Percentiles rank a stretch among this genome's conserved stretches.
These are phyloP conservation scores for Selenicereus undatus DNA, from an alignment of 148 eudicot genomes.

Conservation along the genomic window DNA sequence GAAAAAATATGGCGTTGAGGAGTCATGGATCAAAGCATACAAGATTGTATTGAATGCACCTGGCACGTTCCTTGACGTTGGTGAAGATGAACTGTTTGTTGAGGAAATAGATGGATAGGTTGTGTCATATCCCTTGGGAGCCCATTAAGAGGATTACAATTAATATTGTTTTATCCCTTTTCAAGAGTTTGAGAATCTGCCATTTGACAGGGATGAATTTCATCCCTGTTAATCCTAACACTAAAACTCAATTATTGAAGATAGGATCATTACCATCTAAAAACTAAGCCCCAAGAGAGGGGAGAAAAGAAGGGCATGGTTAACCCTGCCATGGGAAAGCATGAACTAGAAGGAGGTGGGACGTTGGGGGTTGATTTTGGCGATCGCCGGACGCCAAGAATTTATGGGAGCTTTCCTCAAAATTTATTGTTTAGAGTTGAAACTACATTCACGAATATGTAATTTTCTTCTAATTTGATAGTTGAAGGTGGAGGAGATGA, in stretches of 20 bases:
- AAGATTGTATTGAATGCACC: neutral
- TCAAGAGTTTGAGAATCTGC: neutral
- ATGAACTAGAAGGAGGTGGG: too few species aligned
- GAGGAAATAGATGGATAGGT: neutral
- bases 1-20: neutral
- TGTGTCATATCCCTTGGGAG: neutral
- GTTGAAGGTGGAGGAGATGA: too few species aligned
- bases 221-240: neutral
- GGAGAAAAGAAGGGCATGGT: too few species aligned
- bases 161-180: neutral
- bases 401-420: too few species aligned
- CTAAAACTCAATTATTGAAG: neutral
- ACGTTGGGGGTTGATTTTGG: too few species aligned
- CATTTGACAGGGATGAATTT: neutral
- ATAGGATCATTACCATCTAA: neutral
- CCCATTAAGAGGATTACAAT: neutral
- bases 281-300: too few species aligned
- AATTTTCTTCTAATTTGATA: too few species aligned
- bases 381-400: too few species aligned
- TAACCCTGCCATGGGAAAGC: too few species aligned
- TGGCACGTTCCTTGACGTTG: neutral
- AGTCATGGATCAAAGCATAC: neutral
- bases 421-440: too few species aligned
- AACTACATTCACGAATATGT: too few species aligned
- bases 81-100: neutral